Base-by-base conservation (phyloP, 2,329 filamentous ascomycete species). In the Tolypocladium pustulatum region DNA sequence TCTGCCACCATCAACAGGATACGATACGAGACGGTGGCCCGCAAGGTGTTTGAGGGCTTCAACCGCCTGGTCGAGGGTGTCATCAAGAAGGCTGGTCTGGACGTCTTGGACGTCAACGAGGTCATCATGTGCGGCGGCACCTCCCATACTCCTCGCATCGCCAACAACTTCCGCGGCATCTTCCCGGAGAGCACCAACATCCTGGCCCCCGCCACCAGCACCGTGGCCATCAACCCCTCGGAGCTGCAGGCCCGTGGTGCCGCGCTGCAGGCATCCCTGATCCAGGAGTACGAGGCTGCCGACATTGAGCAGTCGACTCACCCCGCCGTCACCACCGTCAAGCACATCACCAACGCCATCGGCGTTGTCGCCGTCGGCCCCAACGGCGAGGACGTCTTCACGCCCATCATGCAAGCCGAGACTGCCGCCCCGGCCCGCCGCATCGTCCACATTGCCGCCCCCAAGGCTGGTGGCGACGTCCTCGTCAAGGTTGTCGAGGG, bases 261-360 rank as follows among this genome's bases (percentile, higher is more conserved):
- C 61, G 93, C 94, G 37, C 91, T 99, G 67, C 94, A 99, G 77
- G 94, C 94, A 41, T 95, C 88, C 61, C 80, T 99, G 63, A 91
- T 99, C 73, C 87, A 92, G 74, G 93, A 96, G 74, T 99, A 96
- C 75, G 94, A 99, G 68, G 82, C 85, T 65, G 87, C 91, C 65
- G 93, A 97, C 71, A 95, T 99, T 66, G 90, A 95, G 72, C 92
- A 97, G 81, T 96, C 90, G 62, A 96, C 91, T 54, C 93, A 99
- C 79, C 88, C 94, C 57, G 90, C 91, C 71, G 91, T 99, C 63
- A 97, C 93, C 38, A 93, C 92, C 20, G 91, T 95, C 57, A 91
- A 91, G 67, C 94, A 99, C 78, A 86, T 96, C 63, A 81, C 85
- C 66, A 89, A 92, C 71, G 89, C 93, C 62, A 89, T 99, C 63